Evolutionary conservation across 768 basidiomycete species (phyloP).

Genomic region (Podaxis sp.): DNA sequence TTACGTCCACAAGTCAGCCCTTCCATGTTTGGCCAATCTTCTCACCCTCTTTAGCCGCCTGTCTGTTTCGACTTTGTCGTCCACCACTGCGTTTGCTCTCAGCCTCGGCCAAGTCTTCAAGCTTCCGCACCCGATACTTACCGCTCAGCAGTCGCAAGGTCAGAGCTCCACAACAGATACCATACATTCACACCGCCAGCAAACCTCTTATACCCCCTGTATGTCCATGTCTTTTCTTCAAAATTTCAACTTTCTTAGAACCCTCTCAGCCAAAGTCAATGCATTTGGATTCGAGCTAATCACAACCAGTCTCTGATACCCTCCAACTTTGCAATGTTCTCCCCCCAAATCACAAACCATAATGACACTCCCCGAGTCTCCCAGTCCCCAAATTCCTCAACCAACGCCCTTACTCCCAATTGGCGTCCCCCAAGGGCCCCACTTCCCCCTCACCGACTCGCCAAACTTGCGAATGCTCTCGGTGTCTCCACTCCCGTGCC

Average conservation of each 20-base stretch:
- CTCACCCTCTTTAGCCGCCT: not conserved
- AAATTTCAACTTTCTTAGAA: not conserved
- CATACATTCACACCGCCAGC: not conserved
- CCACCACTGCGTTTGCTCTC: not conserved
- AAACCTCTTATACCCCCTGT: no score
- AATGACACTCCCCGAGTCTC: constrained; percentile 22
- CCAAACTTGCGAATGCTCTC: constrained; percentile 81
- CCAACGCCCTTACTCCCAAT: constrained; percentile 24
- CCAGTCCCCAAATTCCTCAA: constrained; percentile 20
- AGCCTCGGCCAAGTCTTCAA: no score
- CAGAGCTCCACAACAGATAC: not conserved
- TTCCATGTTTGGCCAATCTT: constrained; percentile 3
- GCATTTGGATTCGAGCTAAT: not conserved
- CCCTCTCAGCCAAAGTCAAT: not conserved
- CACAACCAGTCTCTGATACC: not conserved
- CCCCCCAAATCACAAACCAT: constrained; percentile 12
- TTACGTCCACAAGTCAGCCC: not conserved
- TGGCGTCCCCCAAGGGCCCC: constrained; percentile 72
- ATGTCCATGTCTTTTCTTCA: no score
- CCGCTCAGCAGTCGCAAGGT: no score
- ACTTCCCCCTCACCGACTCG: constrained; percentile 70
- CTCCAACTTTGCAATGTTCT: not conserved
- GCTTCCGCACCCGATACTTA: no score
- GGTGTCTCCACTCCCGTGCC: constrained; percentile 77
- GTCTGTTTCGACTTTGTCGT: not conserved